Evolutionary conservation across 106 monocot species (phyloP).

Genomic region (Allium sativum): DNA sequence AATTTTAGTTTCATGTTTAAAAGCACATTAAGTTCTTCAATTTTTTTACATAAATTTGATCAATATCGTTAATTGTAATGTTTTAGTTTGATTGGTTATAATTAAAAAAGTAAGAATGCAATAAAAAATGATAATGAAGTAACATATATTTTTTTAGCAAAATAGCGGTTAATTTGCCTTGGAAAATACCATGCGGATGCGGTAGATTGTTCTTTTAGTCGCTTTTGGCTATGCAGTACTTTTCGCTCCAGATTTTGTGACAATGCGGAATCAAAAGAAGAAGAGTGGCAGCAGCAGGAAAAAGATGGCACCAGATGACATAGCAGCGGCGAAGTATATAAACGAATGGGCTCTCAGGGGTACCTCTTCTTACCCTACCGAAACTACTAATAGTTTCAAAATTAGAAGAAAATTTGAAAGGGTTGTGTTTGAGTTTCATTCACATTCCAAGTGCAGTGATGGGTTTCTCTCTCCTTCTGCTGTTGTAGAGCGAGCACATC

Average conservation of each 20-base stretch:
- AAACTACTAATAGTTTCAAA: slow-evolving; percentile 3
- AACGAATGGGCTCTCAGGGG: slow-evolving; percentile 34
- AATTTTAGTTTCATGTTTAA: too few species aligned
- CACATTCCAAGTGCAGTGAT: slow-evolving; percentile 64
- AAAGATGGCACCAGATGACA: slow-evolving; percentile 30
- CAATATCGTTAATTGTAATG: too few species aligned
- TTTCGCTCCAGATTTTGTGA: neutral
- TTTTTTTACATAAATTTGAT: too few species aligned
- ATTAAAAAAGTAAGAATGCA: too few species aligned
- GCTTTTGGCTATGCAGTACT: too few species aligned
- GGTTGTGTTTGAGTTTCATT: slow-evolving; percentile 67
- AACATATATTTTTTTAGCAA: too few species aligned
- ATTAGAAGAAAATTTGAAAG: slow-evolving; percentile 3
- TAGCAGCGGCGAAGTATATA: slow-evolving; percentile 29
- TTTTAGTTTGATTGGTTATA: too few species aligned
- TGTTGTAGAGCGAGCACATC: slow-evolving; percentile 55
- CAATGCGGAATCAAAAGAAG: slow-evolving; percentile 18
- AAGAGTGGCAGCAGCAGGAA: slow-evolving; percentile 32
- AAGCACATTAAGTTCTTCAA: too few species aligned
- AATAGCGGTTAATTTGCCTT: too few species aligned
- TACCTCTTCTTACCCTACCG: neutral
- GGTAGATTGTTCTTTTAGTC: too few species aligned
- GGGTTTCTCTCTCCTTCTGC: slow-evolving; percentile 67
- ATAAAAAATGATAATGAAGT: too few species aligned
- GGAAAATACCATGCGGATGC: too few species aligned